Conservation (phyloP, 2,329 filamentous ascomycete species). For the Nemania abortiva region DNA sequence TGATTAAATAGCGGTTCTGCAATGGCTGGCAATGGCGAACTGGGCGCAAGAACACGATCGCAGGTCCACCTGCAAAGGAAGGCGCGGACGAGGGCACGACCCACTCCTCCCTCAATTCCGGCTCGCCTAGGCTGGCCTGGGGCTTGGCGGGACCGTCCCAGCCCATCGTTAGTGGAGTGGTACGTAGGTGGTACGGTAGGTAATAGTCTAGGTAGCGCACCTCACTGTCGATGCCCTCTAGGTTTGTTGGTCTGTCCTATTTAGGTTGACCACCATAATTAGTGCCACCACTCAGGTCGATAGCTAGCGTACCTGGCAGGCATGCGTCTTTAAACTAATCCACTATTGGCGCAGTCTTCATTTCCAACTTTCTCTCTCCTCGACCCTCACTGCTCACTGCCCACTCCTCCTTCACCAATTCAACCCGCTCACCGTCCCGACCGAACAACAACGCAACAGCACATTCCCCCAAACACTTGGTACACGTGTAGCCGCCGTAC, state of each 20-base stretch:
- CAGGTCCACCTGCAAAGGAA: not conserved
- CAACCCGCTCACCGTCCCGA: not conserved
- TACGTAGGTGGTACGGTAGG: too few species aligned
- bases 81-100: not conserved
- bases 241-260: not conserved
- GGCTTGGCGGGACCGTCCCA: not conserved
- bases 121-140: not conserved
- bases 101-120: not conserved
- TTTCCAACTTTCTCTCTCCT: conserved; percentile 35
- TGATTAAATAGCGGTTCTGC: not conserved
- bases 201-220: too few species aligned
- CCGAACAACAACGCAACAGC: too few species aligned
- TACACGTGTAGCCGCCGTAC: conserved; percentile 1
- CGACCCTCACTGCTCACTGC: not conserved
- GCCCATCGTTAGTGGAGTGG: too few species aligned
- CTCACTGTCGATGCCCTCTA: not conserved
- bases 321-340: conserved; percentile 13
- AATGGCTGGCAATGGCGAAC: not conserved
- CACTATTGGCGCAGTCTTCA: conserved; percentile 33
- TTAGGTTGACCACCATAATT: not conserved
- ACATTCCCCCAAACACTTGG: not conserved
- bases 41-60: too few species aligned
- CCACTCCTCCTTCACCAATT: conserved; percentile 21
- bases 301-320: conserved; percentile 17
- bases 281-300: conserved; percentile 1